Evolutionary conservation across 768 basidiomycete genomes (phyloP).

Genomic region (Lentinula lateritia): DNA sequence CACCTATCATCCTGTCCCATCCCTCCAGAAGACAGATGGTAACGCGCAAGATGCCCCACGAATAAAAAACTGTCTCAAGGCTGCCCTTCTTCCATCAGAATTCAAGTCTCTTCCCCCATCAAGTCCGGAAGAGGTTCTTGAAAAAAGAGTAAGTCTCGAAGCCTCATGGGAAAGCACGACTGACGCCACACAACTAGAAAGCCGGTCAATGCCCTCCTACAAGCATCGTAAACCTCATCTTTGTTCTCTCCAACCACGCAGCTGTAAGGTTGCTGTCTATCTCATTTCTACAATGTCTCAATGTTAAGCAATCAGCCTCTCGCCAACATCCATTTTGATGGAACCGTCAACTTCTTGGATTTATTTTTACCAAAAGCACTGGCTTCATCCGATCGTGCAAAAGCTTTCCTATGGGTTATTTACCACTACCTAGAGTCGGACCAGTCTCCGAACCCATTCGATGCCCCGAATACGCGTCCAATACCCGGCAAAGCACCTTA

Average conservation of each 20-base stretch:
- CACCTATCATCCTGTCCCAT: conserved; percentile 86
- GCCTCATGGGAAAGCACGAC: conserved; percentile 1
- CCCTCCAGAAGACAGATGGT: conserved; percentile 80
- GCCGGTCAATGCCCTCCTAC: conserved; percentile 69
- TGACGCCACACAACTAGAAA: conserved; percentile 31
- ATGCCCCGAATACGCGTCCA: conserved; percentile 53
- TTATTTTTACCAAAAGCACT: conserved; percentile 76
- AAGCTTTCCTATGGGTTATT: conserved; percentile 78
- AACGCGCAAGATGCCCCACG: conserved; percentile 89
- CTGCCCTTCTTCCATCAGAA: conserved; percentile 69
- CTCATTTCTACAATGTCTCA: neutral
- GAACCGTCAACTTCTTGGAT: conserved; percentile 71
- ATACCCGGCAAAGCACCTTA: conserved; percentile 62
- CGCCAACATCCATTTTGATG: conserved; percentile 67
- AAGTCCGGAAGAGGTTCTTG: conserved; percentile 69
- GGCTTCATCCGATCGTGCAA: conserved; percentile 67
- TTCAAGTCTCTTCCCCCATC: conserved; percentile 59
- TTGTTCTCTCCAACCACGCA: conserved; percentile 75
- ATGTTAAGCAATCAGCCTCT: conserved; percentile 38
- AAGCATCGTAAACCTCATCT: conserved; percentile 81
- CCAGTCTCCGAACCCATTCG: conserved; percentile 65
- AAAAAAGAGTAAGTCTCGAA: conserved; percentile 47
- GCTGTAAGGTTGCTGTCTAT: conserved; percentile 42
- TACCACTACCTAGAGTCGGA: conserved; percentile 76
- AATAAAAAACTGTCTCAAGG: conserved; percentile 88